Evolutionary conservation across 495 filamentous ascomycete genomes (phyloP).

Genomic region (Opeltia flavorubescens): DNA sequence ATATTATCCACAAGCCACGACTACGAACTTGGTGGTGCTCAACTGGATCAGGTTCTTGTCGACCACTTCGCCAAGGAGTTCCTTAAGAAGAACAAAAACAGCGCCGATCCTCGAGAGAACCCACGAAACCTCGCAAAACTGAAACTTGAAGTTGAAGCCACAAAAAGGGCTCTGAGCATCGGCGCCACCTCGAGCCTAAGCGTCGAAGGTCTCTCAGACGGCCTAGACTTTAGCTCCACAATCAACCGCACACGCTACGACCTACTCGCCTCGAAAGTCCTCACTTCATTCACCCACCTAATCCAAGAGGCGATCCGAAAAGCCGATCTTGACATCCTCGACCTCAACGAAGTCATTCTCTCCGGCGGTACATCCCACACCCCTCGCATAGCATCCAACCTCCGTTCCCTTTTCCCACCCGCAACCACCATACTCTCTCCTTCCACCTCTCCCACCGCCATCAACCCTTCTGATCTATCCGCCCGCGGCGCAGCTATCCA

Average conservation of each 20-base stretch:
- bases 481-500: constrained; percentile 90
- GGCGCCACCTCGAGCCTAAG: constrained; percentile 79
- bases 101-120: constrained; percentile 72
- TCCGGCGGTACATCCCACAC: constrained; percentile 88
- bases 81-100: constrained; percentile 92
- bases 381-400: constrained; percentile 70
- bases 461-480: constrained; percentile 86
- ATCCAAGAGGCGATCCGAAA: constrained; percentile 79
- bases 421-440: constrained; percentile 71
- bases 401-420: constrained; percentile 65
- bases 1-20: constrained; percentile 88
- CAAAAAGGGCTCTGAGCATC: constrained; percentile 79
- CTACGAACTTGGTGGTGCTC: constrained; percentile 72
- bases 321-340: constrained; percentile 79
- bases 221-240: constrained; percentile 78
- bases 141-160: constrained; percentile 76
- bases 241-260: constrained; percentile 92
- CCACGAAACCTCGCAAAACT: constrained; percentile 76
- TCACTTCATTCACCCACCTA: constrained; percentile 72
- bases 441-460: constrained; percentile 54
- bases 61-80: constrained; percentile 98
- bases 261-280: constrained; percentile 69
- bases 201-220: constrained; percentile 75
- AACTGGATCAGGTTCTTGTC: constrained; percentile 77
- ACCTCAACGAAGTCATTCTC: constrained; percentile 88